Base-by-base conservation (phyloP, 495 filamentous ascomycete species). In the Lindgomyces ingoldianus region DNA sequence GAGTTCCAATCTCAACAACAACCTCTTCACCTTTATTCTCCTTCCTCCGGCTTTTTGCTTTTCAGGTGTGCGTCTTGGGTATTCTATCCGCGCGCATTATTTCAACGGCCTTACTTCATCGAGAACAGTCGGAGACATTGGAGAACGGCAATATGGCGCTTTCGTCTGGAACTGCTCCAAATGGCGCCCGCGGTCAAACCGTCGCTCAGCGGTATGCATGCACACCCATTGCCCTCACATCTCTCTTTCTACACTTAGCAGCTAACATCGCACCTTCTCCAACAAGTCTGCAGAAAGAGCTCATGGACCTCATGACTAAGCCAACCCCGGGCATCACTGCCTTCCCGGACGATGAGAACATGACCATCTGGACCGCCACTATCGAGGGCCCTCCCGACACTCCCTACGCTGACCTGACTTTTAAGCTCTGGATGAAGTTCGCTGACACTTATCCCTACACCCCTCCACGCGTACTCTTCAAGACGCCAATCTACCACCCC, bases 271-370 rank as follows among this genome's bases (percentile, higher is more conserved):
- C 21, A 25, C 29, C 41, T 14, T 27, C 41, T 44, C 54, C 75
- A 98, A n/a, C n/a, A n/a, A n/a, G 93, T 65, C 83, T 99, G 61
- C 94, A 99, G 78, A 91, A 91, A 42, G 94, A 99, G 76, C 82
- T 99, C 55, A 97, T 98, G 92, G 87, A 93, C 77, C 82, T 99
- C 41, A 99, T 99, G 94, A 90, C 91, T 67, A 91, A 91, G 26
- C 85, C 91, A 8, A 91, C 92, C 1, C 92, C 94, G 57, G 94
- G 94, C 67, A 87, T 98, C 71, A 96, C 93, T 48, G 95, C 95
- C 57, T 99, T 99, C 73, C 94, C 94, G 44, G 88, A 90, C 65
- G 90, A 94, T 70, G 90, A 90, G 73, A 95, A 96, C 80, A 84
- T 99, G 47, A 86, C 91, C 60, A 84, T 83, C 6, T 99, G 94